phyloP scores from a whole-genome alignment of 2,329 filamentous ascomycete species.

The Colletotrichum lini region DNA sequence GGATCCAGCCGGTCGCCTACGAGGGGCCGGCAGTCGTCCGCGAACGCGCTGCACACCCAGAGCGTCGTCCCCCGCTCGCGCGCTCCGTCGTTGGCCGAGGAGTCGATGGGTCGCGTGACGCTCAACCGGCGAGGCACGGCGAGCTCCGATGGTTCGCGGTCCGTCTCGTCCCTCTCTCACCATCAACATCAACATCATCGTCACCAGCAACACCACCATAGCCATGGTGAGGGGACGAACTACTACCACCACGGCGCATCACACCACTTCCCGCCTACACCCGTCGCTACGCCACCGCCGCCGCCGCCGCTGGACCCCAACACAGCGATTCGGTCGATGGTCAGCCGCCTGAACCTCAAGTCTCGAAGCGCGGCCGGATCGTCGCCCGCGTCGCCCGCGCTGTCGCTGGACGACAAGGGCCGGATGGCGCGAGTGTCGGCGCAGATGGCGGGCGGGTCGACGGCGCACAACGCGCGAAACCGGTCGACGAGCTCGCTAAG shows the following conservation, averaged over 20 bases:
- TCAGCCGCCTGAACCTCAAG: conserved; percentile 53
- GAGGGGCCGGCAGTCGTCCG: conserved; percentile 30
- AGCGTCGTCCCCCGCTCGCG: conserved; percentile 43
- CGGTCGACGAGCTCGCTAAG: conserved; percentile 44
- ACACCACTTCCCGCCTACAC: conserved; percentile 44
- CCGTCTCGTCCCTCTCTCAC: conserved; percentile 4
- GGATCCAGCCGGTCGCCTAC: conserved; percentile 50
- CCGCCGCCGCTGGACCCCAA: conserved; percentile 45
- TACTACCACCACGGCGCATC: conserved; percentile 20
- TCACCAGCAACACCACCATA: not conserved
- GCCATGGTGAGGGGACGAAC: conserved; percentile 5
- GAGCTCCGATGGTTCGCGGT: conserved; percentile 38
- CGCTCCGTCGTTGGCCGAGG: conserved; percentile 33
- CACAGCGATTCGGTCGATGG: conserved; percentile 51
- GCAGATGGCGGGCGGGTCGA: conserved; percentile 7
- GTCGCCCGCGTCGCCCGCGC: conserved; percentile 43
- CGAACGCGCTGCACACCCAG: conserved; percentile 17
- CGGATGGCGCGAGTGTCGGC: conserved; percentile 28
- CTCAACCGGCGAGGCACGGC: conserved; percentile 43
- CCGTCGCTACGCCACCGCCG: conserved; percentile 43
- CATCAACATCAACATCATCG: no score
- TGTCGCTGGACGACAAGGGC: conserved; percentile 41
- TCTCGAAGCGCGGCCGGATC: conserved; percentile 44
- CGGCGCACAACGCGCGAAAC: conserved; percentile 25
- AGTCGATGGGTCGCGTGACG: conserved; percentile 29